Evolutionary conservation across 1,284 basidiomycete species (phyloP), one percentile per base, ranked within the genome.

Genomic region (Dichomitus squalens): DNA sequence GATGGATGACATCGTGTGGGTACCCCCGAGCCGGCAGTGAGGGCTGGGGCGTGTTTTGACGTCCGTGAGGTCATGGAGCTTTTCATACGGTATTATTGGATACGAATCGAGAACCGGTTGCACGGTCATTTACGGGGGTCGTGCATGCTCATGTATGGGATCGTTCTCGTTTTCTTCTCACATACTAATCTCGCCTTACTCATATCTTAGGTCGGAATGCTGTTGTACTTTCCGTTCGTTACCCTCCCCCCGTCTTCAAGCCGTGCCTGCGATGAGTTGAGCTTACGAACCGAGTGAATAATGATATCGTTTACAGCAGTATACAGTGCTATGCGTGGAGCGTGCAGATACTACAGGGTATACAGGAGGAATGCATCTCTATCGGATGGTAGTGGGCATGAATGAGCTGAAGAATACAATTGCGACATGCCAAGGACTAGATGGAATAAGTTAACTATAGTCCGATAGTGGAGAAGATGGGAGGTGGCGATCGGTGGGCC

Each of bases 1-100:
- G 29, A 70, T 68, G 65, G 68, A 69, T 38, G 76, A 76, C 51
- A 53, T 73, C 1, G 69, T 76, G 14, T 79, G 76, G 73, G 69
- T 79, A 25, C 56, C 73, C 44, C 68, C 71, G 41, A 58, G 58
- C 38, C 58, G 57, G 44, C 54, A 49, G 29, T 60, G 57, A 59
- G 52, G 40, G 35, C 36, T 25, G 35, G 35, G 27, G 40, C 40
- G 40, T 11, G n/a, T 27, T 31, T 31, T 31, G 29, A 29, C 8
- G 44, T 47, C 29, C 29, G 35, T 12, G n/a, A 9, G 16, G 16
- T 36, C 11, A 3, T n/a, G 29, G 29, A 31, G 11, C 29, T 31
- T 31, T 11, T 5, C 11, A 31, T 11, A 31, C 18, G 27, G 43
- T 18, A n/a, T 27, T 44, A 12, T 44, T n/a, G 41, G 41, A 44